Percentiles rank a stretch among this genome's conserved stretches.
phyloP scores from a whole-genome alignment of 306 rosid species.

The Styphnolobium japonicum region DNA sequence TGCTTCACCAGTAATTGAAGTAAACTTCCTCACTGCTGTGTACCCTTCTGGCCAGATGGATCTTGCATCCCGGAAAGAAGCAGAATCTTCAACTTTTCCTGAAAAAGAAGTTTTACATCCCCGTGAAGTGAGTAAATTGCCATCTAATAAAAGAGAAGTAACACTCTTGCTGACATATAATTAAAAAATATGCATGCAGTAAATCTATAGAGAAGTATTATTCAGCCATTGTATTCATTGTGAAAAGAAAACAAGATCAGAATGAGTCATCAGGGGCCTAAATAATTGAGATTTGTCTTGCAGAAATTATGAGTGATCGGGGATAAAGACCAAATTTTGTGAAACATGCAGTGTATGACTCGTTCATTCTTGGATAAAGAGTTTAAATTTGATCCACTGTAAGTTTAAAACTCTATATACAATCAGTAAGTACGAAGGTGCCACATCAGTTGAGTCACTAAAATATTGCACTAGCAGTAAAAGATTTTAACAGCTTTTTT shows the following conservation, averaged over 20 bases:
- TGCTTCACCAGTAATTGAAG: conserved; percentile 71
- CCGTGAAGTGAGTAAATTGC: conserved; percentile 15
- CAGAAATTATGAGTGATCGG: not conserved
- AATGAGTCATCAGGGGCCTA: not conserved
- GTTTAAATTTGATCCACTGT: not conserved
- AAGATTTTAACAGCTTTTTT: not conserved
- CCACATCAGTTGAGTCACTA: not conserved
- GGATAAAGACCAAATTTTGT: not conserved
- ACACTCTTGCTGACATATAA: not conserved
- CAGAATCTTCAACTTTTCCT: conserved; percentile 83
- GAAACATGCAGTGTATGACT: too few relatives aligned
- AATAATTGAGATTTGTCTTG: not conserved
- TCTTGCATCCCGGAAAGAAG: conserved; percentile 59
- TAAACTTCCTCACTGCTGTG: conserved; percentile 80
- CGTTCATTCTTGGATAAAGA: not conserved
- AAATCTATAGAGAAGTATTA: not conserved
- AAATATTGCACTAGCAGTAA: not conserved
- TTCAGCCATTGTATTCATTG: not conserved
- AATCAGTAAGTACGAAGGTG: not conserved
- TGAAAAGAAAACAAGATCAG: not conserved
- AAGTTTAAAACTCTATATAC: not conserved
- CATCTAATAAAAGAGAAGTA: conserved; percentile 15
- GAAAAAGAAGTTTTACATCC: conserved; percentile 26
- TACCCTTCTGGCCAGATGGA: conserved; percentile 94
- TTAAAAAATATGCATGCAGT: not conserved